Evolutionary conservation across 2,329 filamentous ascomycete species (phyloP).

Genomic region (Apiospora hydei): DNA sequence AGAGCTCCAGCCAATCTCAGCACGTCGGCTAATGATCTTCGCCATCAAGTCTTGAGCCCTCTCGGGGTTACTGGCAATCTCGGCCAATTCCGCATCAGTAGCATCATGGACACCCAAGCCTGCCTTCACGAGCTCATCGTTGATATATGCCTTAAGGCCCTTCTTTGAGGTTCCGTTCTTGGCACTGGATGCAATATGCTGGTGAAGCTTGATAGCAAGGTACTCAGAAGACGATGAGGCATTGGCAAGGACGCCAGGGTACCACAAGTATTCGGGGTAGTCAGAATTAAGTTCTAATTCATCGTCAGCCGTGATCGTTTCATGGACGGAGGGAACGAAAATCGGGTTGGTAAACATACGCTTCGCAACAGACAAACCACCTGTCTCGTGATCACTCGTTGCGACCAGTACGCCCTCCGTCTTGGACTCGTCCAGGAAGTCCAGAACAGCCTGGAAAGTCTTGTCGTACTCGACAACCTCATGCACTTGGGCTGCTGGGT

Average conservation of each 20-base stretch:
- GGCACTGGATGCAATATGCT: constrained; percentile 58
- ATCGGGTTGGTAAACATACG: constrained; percentile 53
- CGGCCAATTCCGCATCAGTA: constrained; percentile 72
- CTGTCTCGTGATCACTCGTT: constrained; percentile 97
- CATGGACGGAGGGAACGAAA: constrained; percentile 24
- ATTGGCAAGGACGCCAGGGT: constrained; percentile 76
- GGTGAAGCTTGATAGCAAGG: constrained; percentile 67
- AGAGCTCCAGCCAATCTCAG: constrained; percentile 92
- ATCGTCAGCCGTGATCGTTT: constrained; percentile 21
- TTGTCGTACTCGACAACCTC: constrained; percentile 96
- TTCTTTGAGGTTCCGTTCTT: constrained; percentile 36
- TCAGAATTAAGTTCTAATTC: constrained; percentile 57
- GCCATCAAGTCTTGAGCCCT: constrained; percentile 69
- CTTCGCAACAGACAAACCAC: constrained; percentile 82
- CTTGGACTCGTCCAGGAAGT: constrained; percentile 80
- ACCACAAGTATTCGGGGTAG: constrained; percentile 74
- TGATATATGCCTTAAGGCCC: constrained; percentile 67
- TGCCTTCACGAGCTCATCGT: constrained; percentile 68
- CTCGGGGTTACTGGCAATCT: constrained; percentile 65
- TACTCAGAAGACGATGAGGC: constrained; percentile 81
- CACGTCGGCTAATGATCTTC: constrained; percentile 85
- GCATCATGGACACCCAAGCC: constrained; percentile 82
- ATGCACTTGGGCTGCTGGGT: constrained; percentile 83
- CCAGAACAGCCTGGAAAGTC: constrained; percentile 80
- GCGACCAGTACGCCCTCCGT: constrained; percentile 82